Evolutionary conservation across 1,284 basidiomycete species (phyloP).

Genomic region (Trichosporon coremiiforme): DNA sequence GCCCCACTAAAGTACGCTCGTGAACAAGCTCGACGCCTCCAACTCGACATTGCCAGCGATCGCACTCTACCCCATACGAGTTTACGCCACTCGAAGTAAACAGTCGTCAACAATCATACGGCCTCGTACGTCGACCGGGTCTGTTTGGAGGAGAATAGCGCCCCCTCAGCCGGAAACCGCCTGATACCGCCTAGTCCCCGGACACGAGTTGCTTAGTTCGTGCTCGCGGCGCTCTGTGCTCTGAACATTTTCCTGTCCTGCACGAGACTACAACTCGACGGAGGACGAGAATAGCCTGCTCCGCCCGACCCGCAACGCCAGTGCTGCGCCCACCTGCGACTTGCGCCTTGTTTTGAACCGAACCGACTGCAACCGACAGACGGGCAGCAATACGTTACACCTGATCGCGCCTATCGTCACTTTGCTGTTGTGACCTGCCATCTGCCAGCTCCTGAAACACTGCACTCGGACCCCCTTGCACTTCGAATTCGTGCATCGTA

Average conservation of each 20-base stretch:
- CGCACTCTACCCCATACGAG: not conserved
- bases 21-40: not conserved
- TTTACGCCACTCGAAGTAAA: not conserved
- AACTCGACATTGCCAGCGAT: slow-evolving; percentile 3
- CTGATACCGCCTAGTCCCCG: not conserved
- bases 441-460: slow-evolving; percentile 4
- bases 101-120: not conserved
- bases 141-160: not conserved
- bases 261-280: not conserved
- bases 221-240: not conserved
- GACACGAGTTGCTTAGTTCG: not conserved
- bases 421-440: not conserved
- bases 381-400: not conserved
- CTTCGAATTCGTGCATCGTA: not conserved
- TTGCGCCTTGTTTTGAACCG: not conserved
- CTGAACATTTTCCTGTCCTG: not conserved
- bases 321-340: not conserved
- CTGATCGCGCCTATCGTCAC: slow-evolving; percentile 19
- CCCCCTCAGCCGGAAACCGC: not conserved
- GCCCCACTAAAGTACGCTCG: not conserved
- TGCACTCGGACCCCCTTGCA: slow-evolving; percentile 11
- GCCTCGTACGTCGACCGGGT: not conserved
- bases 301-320: not conserved
- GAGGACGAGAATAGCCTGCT: not conserved
- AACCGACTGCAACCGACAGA: not conserved